Evolutionary conservation across 1,139 yeast genomes (phyloP).

Genomic region (Protomyces macrosporus): DNA sequence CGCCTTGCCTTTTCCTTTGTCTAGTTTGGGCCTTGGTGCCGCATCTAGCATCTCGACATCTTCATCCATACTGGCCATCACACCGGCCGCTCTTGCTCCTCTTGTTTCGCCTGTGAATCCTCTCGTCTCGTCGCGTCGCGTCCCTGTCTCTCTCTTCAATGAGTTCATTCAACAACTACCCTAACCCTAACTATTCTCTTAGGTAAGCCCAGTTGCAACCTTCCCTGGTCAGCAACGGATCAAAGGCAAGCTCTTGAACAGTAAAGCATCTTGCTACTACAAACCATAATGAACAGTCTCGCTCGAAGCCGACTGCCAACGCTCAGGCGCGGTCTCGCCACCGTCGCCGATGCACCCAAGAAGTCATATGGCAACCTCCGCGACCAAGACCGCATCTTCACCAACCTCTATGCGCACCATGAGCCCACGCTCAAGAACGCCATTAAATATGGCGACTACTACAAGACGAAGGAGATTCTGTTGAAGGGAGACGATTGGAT

Average conservation of each 20-base stretch:
- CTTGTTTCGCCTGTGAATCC: not conserved
- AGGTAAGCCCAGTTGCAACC: no score
- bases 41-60: slow-evolving; percentile 21
- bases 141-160: not conserved
- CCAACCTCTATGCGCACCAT: slow-evolving; percentile 68
- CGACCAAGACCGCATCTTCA: slow-evolving; percentile 81
- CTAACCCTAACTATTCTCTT: not conserved
- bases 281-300: not conserved
- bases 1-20: slow-evolving; percentile 26
- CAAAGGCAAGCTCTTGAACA: not conserved
- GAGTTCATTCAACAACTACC: not conserved
- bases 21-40: slow-evolving; percentile 6
- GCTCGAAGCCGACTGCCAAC: slow-evolving; percentile 2
- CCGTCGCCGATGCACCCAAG: slow-evolving; percentile 39
- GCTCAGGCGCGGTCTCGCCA: slow-evolving; percentile 34
- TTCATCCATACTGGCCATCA: slow-evolving; percentile 1
- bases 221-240: not conserved
- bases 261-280: no score
- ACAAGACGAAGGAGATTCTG: slow-evolving; percentile 78
- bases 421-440: slow-evolving; percentile 72
- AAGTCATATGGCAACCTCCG: slow-evolving; percentile 62
- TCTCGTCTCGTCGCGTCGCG: not conserved
- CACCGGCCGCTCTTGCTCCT: not conserved
- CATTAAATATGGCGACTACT: slow-evolving; percentile 80
- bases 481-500: slow-evolving; percentile 76